Percentiles rank a stretch among this genome's conserved stretches.
Evolutionary conservation across 2,329 filamentous ascomycete species (phyloP).

Genomic region (Xylogone sp.): DNA sequence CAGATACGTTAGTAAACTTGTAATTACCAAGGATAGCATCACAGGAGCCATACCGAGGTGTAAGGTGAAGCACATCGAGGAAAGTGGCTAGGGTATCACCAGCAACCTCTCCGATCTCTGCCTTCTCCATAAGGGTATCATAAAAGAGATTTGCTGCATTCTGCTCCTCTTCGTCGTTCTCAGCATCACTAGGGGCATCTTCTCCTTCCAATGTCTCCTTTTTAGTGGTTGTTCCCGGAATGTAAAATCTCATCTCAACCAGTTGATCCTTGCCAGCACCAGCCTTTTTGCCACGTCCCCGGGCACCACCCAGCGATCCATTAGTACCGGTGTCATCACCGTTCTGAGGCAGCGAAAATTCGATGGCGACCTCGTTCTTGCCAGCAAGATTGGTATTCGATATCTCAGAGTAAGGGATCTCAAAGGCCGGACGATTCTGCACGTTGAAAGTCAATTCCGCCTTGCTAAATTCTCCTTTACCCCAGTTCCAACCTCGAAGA

Average conservation of each 20-base stretch:
- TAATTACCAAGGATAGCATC: too few species aligned
- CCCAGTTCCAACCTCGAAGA: conserved; percentile 98
- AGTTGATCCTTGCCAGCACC: conserved; percentile 87
- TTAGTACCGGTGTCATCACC: conserved; percentile 70
- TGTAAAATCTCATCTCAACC: conserved; percentile 98
- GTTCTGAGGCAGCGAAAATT: conserved; percentile 77
- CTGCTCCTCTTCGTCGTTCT: conserved; percentile 71
- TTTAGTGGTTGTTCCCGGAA: conserved; percentile 83
- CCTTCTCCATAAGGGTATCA: conserved; percentile 96
- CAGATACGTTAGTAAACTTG: too few species aligned
- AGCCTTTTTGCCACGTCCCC: conserved; percentile 79
- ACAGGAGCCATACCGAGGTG: conserved; percentile 68
- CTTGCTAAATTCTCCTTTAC: conserved; percentile 95
- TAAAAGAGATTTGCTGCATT: conserved; percentile 98
- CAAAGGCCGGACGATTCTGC: conserved; percentile 92
- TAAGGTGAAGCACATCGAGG: conserved; percentile 93
- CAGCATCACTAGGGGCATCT: conserved; percentile 61
- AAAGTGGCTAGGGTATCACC: conserved; percentile 98
- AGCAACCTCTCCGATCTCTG: conserved; percentile 98
- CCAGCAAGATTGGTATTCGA: conserved; percentile 96
- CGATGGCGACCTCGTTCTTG: conserved; percentile 95
- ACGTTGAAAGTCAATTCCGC: conserved; percentile 95
- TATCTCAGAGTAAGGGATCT: conserved; percentile 95
- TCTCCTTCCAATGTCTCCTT: conserved; percentile 61
- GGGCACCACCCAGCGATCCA: conserved; percentile 68